Base-by-base conservation (phyloP, 1,284 basidiomycete species). In the Rhizopogon hawkerae region DNA sequence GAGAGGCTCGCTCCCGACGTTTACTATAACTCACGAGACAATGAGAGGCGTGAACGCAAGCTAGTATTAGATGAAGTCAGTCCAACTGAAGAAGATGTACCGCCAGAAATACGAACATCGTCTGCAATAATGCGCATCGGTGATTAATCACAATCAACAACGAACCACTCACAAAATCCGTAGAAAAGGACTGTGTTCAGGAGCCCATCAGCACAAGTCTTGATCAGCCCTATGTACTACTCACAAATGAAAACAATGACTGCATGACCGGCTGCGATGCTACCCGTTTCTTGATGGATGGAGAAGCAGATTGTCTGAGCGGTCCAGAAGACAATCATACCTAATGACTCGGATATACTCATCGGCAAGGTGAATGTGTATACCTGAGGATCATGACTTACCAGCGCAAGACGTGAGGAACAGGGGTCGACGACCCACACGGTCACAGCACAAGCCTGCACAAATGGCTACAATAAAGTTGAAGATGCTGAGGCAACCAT, bases 401-500 rank as follows among this genome's bases (percentile, higher is more conserved):
- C 69, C 74, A 34, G 66, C 58, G 3, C 69, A 72, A 3, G 78
- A 79, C 4, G 61, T 67, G 47, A 83, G 63, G 69, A 82, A 83
- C 7, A 83, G 62, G 3, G 65, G 66, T 0, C 81, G 70, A 33
- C 81, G 67, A 2, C 81, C 79, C 33, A 69, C 65, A 14, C 68
- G 66, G 48, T 81, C 79, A 50, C 72, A 75, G 7, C 76, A 60
- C 31, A 76, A 64, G 21, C 73, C 73, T 6, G 76, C 75, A 31
- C 62, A 46, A 41, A 79, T 63, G 11, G 77, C 74, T 35, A 75
- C 65, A 51, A 74, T 61, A 46, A 79, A 71, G 57, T 77, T 79
- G 63, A 68, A 82, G 51, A 81, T 74, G 51, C 75, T 73, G 26
- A 82, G 63, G 41, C 77, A 60, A 24, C 74, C 79, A 56, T 81